Evolutionary conservation across 352 stramenopile genomes (phyloP), one percentile per base, ranked within the genome.

Genomic region (Peronospora farinosa): DNA sequence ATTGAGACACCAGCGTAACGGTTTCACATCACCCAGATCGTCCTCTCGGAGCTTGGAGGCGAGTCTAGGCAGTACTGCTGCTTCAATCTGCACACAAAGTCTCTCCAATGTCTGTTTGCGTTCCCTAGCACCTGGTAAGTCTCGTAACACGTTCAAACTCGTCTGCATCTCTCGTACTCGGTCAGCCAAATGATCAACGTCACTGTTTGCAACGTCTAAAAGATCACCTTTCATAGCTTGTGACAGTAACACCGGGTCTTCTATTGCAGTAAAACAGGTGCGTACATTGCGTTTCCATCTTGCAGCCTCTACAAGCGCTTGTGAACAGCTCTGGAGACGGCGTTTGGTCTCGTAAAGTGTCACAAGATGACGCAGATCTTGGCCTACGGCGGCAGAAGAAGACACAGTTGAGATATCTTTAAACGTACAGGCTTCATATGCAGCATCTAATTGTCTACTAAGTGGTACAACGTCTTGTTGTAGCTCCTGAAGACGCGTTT

Each of bases 271-370:
- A 8, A 69, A 69, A 50, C 78, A 86, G 7, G 60, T 41, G 25
- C 75, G 73, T 11, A 84, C 76, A 51, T 88, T 84, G 54, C 69
- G 72, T 27, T 69, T 72, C 78, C 78, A 90, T 23, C 64, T 64
- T 15, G 74, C 70, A 17, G 78, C 76, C 54, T 90, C 74, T 4
- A 84, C 65, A n/a, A 90, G 72, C 48, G 72, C 64, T 57, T 80
- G 69, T 5, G 74, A 81, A 51, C 78, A 90, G 36, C 69, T 63
- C 36, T 82, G 60, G 8, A 90, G 60, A 23, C 73, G 68, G 48
- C 75, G 49, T 41, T 88, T 88, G 47, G 78, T 69, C 33, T 86
- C 74, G 57, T 90, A 74, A 28, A 90, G 72, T 47, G 63, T 72
- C 46, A 81, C 66, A n/a, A 87, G 60, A 8, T 82, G 61, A 43